These are phyloP conservation scores for Ochetophila trinervis DNA, from an alignment of 306 rosid genomes.

Conservation along the genomic window DNA sequence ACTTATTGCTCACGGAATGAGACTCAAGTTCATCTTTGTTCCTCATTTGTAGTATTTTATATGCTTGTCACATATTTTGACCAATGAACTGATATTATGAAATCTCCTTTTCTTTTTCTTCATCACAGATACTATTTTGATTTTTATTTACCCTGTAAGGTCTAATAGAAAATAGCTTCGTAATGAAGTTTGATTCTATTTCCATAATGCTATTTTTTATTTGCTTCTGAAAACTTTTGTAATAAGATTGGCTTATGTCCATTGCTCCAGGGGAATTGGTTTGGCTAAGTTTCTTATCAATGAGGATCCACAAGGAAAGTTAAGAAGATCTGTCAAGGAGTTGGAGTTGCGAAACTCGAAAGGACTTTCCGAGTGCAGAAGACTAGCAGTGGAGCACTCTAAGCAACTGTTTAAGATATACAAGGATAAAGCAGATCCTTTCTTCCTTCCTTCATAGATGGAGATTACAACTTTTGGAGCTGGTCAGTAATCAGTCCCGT, in stretches of 20 bases:
- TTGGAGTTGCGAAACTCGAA: conserved; percentile 12
- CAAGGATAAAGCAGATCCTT: background rate
- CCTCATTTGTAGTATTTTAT: background rate
- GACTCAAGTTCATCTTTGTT: background rate
- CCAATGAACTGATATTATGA: background rate
- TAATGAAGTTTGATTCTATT: too few relatives aligned
- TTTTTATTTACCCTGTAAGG: too few relatives aligned
- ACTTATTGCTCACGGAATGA: background rate
- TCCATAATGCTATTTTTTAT: background rate
- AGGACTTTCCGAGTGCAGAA: conserved; percentile 20
- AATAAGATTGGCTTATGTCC: background rate
- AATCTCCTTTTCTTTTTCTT: too few relatives aligned
- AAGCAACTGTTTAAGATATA: conserved; percentile 20
- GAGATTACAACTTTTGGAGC: too few relatives aligned
- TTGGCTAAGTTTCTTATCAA: conserved; percentile 19
- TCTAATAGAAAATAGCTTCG: too few relatives aligned
- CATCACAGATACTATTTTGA: too few relatives aligned
- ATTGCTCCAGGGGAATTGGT: conserved; percentile 6
- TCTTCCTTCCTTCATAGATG: background rate
- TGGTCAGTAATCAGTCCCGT: too few relatives aligned
- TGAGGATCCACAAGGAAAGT: conserved; percentile 9
- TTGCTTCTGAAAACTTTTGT: background rate
- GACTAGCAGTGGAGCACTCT: conserved; percentile 13
- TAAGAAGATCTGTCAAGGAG: conserved; percentile 18
- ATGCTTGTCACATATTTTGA: background rate